Conservation (phyloP, 2,329 filamentous ascomycete species). For the Blastomyces emzantsi region DNA sequence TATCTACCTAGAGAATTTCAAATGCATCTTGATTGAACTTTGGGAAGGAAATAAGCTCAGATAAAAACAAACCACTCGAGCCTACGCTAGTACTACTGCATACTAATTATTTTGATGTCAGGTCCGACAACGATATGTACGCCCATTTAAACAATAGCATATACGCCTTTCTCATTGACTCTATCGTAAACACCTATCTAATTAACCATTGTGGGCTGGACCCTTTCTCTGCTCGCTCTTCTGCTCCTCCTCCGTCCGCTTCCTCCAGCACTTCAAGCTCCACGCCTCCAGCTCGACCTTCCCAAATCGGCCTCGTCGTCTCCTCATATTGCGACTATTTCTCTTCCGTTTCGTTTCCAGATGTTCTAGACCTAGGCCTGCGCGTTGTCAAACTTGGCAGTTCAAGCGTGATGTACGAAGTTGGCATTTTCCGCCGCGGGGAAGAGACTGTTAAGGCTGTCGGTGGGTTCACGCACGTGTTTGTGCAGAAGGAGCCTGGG, state of each 20-base stretch:
- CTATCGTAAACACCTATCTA: conserved; percentile 80
- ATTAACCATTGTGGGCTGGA: conserved; percentile 66
- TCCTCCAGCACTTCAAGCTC: conserved; percentile 47
- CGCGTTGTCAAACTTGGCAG: conserved; percentile 76
- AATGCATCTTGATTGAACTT: neutral
- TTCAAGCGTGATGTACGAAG: conserved; percentile 82
- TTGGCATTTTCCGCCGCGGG: conserved; percentile 73
- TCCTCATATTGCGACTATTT: conserved; percentile 83
- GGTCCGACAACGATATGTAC: conserved; percentile 94
- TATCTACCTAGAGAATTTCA: too few relatives aligned
- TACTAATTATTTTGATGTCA: conserved; percentile 27
- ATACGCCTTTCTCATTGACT: conserved; percentile 83
- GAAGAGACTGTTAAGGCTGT: conserved; percentile 69
- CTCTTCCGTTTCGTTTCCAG: conserved; percentile 69
- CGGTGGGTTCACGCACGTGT: conserved; percentile 79
- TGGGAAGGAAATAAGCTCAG: neutral
- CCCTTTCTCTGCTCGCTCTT: conserved; percentile 58
- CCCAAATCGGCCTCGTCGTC: conserved; percentile 74
- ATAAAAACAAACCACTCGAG: neutral
- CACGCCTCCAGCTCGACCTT: conserved; percentile 46
- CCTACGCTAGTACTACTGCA: neutral
- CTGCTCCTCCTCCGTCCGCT: conserved; percentile 52
- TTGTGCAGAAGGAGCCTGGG: conserved; percentile 58
- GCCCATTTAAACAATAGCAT: conserved; percentile 86
- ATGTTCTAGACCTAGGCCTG: conserved; percentile 69